A percentile compares a stretch with the other conserved stretches of the same genome.
Evolutionary conservation across 2,329 filamentous ascomycete genomes (phyloP).

Genomic region (Calonectria henricotiae): DNA sequence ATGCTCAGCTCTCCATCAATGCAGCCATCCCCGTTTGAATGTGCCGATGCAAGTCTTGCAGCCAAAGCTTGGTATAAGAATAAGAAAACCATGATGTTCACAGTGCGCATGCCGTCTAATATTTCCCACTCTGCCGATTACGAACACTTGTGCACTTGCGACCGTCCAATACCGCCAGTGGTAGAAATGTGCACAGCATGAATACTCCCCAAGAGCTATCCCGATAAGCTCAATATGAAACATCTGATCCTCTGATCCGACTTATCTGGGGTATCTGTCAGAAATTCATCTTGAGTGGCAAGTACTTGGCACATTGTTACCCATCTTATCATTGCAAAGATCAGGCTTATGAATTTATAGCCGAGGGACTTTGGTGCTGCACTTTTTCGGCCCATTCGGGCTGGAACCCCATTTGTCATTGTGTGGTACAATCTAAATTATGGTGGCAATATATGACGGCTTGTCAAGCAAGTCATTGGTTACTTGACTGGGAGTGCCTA

Average conservation of each 20-base stretch:
- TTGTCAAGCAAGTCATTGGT: neutral
- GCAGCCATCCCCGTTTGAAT: neutral
- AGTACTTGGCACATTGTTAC: neutral
- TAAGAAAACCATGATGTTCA: neutral
- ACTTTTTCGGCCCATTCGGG: neutral
- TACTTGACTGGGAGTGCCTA: neutral
- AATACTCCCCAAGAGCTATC: neutral
- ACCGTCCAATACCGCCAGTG: neutral
- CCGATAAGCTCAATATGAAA: neutral
- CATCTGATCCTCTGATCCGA: neutral
- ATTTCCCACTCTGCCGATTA: neutral
- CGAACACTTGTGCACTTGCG: neutral
- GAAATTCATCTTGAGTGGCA: too few relatives aligned
- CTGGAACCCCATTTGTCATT: neutral
- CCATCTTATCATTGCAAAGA: too few relatives aligned
- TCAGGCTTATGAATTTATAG: neutral
- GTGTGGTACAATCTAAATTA: too few relatives aligned
- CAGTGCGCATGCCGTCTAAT: neutral
- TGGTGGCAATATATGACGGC: neutral
- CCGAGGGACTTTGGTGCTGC: neutral
- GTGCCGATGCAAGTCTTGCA: neutral
- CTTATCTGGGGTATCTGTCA: neutral
- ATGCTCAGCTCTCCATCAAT: neutral
- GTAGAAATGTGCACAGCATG: neutral
- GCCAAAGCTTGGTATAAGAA: neutral